A percentile compares a stretch with the other conserved stretches of the same genome.
Conservation (phyloP, 768 basidiomycete genomes). For the Leccinum broughii region DNA sequence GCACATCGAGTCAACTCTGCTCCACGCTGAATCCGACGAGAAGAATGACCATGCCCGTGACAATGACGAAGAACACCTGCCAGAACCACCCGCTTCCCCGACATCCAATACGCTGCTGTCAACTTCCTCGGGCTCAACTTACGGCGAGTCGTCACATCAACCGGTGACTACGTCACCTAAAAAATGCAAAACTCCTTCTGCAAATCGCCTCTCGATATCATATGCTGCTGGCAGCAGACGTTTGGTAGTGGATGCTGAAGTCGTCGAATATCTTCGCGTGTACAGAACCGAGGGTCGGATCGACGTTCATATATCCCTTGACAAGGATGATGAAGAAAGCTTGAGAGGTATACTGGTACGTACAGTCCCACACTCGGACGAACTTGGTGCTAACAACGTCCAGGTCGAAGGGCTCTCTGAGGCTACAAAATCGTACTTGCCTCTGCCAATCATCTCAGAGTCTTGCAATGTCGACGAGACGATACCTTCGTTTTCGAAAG, state of each 20-base stretch:
- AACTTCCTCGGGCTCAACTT: slow-evolving; percentile 37
- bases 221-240: slow-evolving; percentile 89
- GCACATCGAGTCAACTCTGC: slow-evolving; percentile 23
- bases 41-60: slow-evolving; percentile 21
- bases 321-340: slow-evolving; percentile 52
- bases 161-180: slow-evolving; percentile 31
- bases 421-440: slow-evolving; percentile 65
- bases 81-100: slow-evolving; percentile 61
- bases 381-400: slow-evolving; percentile 12
- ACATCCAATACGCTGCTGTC: slow-evolving; percentile 48
- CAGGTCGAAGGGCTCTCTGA: slow-evolving; percentile 79
- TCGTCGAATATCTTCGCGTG: slow-evolving; percentile 79
- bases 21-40: slow-evolving; percentile 15
- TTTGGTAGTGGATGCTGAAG: slow-evolving; percentile 85
- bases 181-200: slow-evolving; percentile 56
- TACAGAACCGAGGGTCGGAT: slow-evolving; percentile 82
- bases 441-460: slow-evolving; percentile 48
- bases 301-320: slow-evolving; percentile 70
- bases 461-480: slow-evolving; percentile 54
- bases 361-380: slow-evolving; percentile 15
- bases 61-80: slow-evolving; percentile 46
- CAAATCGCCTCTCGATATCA: slow-evolving; percentile 90
- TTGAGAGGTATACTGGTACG: slow-evolving; percentile 78
- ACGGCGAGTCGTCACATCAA: slow-evolving; percentile 46
- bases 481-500: slow-evolving; percentile 71